These are phyloP conservation scores for Trypanosoma conorhini DNA, from an alignment of 208 protist genomes.

Conservation along the genomic window DNA sequence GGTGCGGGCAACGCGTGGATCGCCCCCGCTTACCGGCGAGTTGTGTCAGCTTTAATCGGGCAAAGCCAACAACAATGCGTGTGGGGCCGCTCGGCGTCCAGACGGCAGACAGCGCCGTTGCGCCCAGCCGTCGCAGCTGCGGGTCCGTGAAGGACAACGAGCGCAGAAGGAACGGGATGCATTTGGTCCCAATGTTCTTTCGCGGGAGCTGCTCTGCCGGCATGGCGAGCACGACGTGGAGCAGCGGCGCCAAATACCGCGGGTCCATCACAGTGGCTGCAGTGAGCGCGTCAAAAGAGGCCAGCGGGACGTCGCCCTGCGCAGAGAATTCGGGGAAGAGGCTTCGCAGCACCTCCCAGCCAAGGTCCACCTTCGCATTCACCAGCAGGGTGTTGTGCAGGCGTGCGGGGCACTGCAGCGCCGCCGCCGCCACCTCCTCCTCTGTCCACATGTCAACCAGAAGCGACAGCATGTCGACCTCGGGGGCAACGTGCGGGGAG, in stretches of 20 bases:
- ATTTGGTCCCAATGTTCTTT: constrained; percentile 44
- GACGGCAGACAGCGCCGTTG: constrained; percentile 37
- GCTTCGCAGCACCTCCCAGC: constrained; percentile 49
- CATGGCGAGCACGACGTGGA: constrained; percentile 73
- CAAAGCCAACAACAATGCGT: constrained; percentile 66
- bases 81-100: constrained; percentile 59
- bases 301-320: constrained; percentile 45
- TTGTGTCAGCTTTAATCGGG: constrained; percentile 73
- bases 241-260: constrained; percentile 81
- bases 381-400: constrained; percentile 72
- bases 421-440: constrained; percentile 51
- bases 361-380: constrained; percentile 10
- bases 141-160: constrained; percentile 68
- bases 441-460: constrained; percentile 77
- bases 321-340: constrained; percentile 73
- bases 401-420: constrained; percentile 64
- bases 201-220: constrained; percentile 37
- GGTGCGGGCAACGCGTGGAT: not conserved
- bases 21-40: constrained; percentile 33
- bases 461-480: constrained; percentile 82
- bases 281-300: constrained; percentile 39
- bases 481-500: constrained; percentile 48
- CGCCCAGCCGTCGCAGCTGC: constrained; percentile 51
- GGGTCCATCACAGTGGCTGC: constrained; percentile 53
- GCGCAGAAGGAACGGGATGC: constrained; percentile 65